These are phyloP conservation scores for Paxillus ammoniavirescens DNA, from an alignment of 768 basidiomycete species.

Conservation along the genomic window DNA sequence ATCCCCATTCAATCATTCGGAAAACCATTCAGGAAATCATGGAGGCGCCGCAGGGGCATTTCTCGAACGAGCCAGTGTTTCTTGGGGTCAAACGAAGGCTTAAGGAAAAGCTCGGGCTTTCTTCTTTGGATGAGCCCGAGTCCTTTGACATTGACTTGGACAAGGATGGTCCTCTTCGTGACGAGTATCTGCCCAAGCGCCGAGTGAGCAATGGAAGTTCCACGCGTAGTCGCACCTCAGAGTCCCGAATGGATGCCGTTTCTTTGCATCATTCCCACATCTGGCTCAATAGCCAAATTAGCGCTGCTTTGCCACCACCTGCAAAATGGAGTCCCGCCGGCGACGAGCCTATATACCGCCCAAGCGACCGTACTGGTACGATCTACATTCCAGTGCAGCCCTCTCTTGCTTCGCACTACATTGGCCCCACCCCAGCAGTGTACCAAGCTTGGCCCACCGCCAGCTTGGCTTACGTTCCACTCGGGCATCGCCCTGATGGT, in stretches of 20 bases:
- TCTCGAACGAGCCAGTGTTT: constrained; percentile 58
- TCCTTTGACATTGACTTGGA: constrained; percentile 75
- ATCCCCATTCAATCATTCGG: constrained; percentile 67
- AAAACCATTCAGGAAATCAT: constrained; percentile 69
- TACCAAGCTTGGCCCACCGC: constrained; percentile 29
- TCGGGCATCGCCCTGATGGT: constrained; percentile 20
- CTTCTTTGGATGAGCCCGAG: constrained; percentile 40
- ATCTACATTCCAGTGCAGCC: constrained; percentile 69
- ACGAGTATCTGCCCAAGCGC: constrained; percentile 77
- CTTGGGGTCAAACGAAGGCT: constrained; percentile 67
- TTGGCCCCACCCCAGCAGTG: constrained; percentile 28
- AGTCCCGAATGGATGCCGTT: background rate
- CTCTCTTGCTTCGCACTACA: constrained; percentile 38
- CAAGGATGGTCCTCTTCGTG: constrained; percentile 77
- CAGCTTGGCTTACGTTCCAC: constrained; percentile 14
- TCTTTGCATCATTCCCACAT: constrained; percentile 7
- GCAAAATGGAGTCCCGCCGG: constrained; percentile 80
- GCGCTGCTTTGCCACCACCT: constrained; percentile 60
- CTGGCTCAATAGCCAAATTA: constrained; percentile 7
- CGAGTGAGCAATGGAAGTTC: constrained; percentile 34
- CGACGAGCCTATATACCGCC: constrained; percentile 70
- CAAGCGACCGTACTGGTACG: constrained; percentile 48
- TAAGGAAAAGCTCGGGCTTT: constrained; percentile 48
- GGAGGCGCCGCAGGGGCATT: constrained; percentile 40
- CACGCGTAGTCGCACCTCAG: background rate